These are phyloP conservation scores for Plantago major DNA, from an alignment of 257 asterid genomes.

Conservation along the genomic window DNA sequence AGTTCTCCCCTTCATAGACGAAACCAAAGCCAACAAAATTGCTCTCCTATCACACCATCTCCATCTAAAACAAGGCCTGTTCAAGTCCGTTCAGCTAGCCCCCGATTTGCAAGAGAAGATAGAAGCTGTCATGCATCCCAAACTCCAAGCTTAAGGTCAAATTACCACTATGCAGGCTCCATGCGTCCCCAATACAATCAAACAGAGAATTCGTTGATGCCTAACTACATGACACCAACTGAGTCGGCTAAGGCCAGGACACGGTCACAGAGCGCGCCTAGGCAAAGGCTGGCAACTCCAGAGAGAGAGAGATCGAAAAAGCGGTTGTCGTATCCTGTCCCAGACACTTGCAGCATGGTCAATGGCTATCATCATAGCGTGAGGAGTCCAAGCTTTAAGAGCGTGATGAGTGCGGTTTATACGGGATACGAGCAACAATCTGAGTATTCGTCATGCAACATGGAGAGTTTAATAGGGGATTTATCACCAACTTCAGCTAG, in stretches of 20 bases:
- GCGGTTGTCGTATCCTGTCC: conserved; percentile 29
- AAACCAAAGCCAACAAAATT: conserved; percentile 1
- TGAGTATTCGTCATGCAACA: conserved; percentile 33
- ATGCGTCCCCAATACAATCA: conserved; percentile 20
- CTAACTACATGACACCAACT: conserved; percentile 46
- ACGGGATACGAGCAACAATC: conserved; percentile 32
- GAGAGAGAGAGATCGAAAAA: conserved; percentile 39
- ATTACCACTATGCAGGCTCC: conserved; percentile 14
- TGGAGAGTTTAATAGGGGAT: conserved; percentile 29
- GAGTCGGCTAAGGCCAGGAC: conserved; percentile 39
- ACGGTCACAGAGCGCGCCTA: conserved; percentile 40
- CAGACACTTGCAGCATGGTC: conserved; percentile 14
- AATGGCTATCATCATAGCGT: conserved; percentile 6
- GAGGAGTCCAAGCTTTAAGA: conserved; percentile 37
- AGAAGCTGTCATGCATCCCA: conserved; percentile 22
- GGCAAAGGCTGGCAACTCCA: conserved; percentile 36
- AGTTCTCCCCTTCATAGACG: conserved; percentile 28
- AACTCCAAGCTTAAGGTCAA: conserved; percentile 35
- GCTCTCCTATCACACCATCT: conserved; percentile 26
- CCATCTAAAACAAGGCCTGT: conserved; percentile 28
- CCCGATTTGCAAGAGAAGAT: conserved; percentile 28
- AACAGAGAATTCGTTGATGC: conserved; percentile 5
- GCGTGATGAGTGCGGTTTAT: conserved; percentile 19
- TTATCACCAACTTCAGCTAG: conserved; percentile 34
- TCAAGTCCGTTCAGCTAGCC: conserved; percentile 38